Base-by-base conservation (phyloP, 1,139 yeast species). In the Hansenula lynferdii region DNA sequence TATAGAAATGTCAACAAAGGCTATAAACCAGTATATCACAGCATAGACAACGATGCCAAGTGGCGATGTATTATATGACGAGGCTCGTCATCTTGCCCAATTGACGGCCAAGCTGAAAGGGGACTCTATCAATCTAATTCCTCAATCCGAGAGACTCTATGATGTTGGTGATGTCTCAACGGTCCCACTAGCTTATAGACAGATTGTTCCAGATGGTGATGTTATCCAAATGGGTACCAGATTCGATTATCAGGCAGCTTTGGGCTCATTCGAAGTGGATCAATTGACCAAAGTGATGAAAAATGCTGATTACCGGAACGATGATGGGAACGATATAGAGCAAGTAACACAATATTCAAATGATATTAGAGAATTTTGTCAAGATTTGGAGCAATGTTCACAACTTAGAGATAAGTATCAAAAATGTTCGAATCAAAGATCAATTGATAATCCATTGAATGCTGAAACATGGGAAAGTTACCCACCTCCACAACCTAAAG, bases 401-500 rank as follows among this genome's bases (percentile, higher is more conserved):
- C 24, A 31, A 1, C 17, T 45, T 8, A 37, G 57, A 21, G 50
- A 50, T 24, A 36, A 34, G 7, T 53, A 53, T 33, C 42, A 44
- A 20, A 11, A 11, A 2, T 3, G 44, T 1, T 53, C 57, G 0
- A 16, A 31, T 5, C 57, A 53, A 31, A 35, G 49, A 10, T 40
- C 48, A 6, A 21, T 41, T 10, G 51, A 47, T 21, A 52, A 53
- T 33, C 56, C 57, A 1, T 14, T 48, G 9, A 46, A 48, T 34
- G 29, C 26, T 21, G 38, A 40, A 1, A 23, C 29, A 2, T 51
- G 56, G 56, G 30, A 36, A n/a, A 47, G 47, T 12, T 53, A 45
- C 27, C 56, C 57, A 1, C 41, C 41, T 8, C 47, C 50, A 16
- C 49, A 44, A 20, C 48, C 49, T 1, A 53, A 47, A 36, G 52